Conservation (phyloP, 139 green algal species). For the Coelastrella sp. region DNA sequence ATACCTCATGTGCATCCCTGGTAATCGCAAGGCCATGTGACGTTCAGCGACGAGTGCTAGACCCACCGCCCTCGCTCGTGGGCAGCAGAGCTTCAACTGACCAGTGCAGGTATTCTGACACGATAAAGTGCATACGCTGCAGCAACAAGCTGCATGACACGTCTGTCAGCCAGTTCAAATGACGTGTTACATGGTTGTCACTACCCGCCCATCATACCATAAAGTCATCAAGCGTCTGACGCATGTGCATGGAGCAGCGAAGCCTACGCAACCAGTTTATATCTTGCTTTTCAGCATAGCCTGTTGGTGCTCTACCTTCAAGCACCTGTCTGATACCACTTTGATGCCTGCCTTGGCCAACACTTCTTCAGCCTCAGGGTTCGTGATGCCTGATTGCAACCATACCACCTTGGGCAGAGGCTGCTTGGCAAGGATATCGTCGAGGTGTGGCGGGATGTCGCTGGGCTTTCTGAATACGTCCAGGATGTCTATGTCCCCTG, state of each 20-base stretch:
- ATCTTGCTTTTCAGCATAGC: constrained; percentile 29
- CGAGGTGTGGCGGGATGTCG: constrained; percentile 59
- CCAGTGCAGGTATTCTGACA: too few relatives aligned
- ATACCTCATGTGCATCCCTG: too few relatives aligned
- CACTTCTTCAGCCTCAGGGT: constrained; percentile 58
- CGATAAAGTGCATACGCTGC: too few relatives aligned
- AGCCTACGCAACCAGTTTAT: neutral
- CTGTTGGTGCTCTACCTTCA: constrained; percentile 64
- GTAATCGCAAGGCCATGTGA: too few relatives aligned
- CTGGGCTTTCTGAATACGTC: constrained; percentile 46
- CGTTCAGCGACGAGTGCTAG: too few relatives aligned
- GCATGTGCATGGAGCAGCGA: neutral
- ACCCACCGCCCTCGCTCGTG: too few relatives aligned
- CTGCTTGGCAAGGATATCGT: constrained; percentile 66
- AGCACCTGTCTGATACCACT: constrained; percentile 63
- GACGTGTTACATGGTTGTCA: too few relatives aligned
- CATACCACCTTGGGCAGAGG: constrained; percentile 61
- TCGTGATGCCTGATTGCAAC: constrained; percentile 72
- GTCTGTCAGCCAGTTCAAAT: too few relatives aligned
- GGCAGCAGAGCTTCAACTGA: too few relatives aligned
- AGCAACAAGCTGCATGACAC: too few relatives aligned
- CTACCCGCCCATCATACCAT: neutral
- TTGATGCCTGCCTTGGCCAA: constrained; percentile 65
- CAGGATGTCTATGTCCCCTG: constrained; percentile 46
- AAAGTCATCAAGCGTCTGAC: neutral